phyloP scores from a whole-genome alignment of 805 yeast genomes.

The Kazachstania viticola region DNA sequence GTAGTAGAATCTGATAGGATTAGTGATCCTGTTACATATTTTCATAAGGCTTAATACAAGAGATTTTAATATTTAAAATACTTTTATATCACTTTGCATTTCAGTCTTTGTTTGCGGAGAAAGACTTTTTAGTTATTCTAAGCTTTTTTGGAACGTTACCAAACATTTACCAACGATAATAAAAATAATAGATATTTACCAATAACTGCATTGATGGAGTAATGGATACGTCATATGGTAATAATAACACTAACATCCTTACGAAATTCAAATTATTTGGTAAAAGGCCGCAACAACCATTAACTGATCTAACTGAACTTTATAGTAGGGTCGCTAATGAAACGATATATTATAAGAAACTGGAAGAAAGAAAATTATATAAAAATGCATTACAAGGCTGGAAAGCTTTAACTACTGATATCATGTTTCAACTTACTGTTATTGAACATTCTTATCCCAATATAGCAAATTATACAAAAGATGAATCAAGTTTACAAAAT shows the following conservation, averaged over 20 bases:
- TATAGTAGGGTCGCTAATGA: constrained; percentile 53
- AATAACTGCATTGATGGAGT: neutral
- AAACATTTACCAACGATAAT: too few relatives aligned
- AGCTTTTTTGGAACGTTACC: too few relatives aligned
- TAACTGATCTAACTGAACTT: constrained; percentile 46
- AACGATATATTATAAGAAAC: constrained; percentile 42
- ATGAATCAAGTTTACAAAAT: constrained; percentile 34
- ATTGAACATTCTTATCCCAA: constrained; percentile 33
- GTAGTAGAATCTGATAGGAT: too few relatives aligned
- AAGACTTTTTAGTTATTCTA: too few relatives aligned
- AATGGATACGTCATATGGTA: constrained; percentile 7
- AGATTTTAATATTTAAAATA: too few relatives aligned
- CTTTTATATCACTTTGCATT: too few relatives aligned
- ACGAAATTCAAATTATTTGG: constrained; percentile 27
- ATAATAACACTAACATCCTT: constrained; percentile 4
- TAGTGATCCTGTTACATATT: too few relatives aligned
- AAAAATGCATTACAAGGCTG: constrained; percentile 59
- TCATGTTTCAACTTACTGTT: constrained; percentile 42
- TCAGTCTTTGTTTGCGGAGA: too few relatives aligned
- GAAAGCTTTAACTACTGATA: constrained; percentile 57
- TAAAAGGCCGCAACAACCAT: constrained; percentile 47
- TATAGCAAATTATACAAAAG: constrained; percentile 29
- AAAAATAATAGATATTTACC: too few relatives aligned
- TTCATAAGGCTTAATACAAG: too few relatives aligned
- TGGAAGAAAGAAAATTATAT: constrained; percentile 43